phyloP scores from a whole-genome alignment of 768 basidiomycete genomes.

The Asterophora parasitica region DNA sequence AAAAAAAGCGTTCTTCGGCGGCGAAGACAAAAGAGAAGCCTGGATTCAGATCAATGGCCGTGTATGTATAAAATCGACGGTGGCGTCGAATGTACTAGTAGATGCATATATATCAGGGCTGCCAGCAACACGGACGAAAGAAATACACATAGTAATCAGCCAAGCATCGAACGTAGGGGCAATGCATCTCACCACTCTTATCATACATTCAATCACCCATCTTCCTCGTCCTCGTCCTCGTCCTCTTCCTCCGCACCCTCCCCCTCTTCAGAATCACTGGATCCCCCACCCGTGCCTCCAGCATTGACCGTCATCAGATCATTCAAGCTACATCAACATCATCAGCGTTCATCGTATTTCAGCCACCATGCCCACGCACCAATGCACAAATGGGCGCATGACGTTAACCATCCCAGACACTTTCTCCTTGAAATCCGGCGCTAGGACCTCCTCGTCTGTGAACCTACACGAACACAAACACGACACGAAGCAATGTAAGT shows the following conservation, averaged over 20 bases:
- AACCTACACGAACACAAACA: constrained; percentile 50
- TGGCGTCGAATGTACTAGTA: too few relatives aligned
- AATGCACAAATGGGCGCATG: constrained; percentile 74
- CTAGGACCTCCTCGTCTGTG: constrained; percentile 67
- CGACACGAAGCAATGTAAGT: too few relatives aligned
- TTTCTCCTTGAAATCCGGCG: constrained; percentile 58
- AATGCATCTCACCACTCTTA: too few relatives aligned
- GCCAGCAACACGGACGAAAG: too few relatives aligned
- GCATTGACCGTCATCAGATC: constrained; percentile 61
- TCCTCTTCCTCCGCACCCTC: constrained; percentile 19
- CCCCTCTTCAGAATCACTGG: not conserved
- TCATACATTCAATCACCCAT: too few relatives aligned
- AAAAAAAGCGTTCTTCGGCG: too few relatives aligned
- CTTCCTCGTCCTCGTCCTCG: constrained; percentile 1
- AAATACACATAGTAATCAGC: too few relatives aligned
- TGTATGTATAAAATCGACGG: too few relatives aligned
- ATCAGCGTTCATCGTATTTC: not conserved
- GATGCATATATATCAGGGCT: too few relatives aligned
- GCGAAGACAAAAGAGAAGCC: too few relatives aligned
- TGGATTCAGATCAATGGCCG: too few relatives aligned
- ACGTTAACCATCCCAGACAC: constrained; percentile 51
- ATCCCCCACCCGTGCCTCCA: constrained; percentile 8
- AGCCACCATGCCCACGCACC: constrained; percentile 37
- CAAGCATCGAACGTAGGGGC: too few relatives aligned
- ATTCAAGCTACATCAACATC: constrained; percentile 50